Percentiles rank a stretch among this genome's conserved stretches.
These are phyloP conservation scores for Fusarium camptoceras DNA, from an alignment of 2,329 filamentous ascomycete genomes.

Conservation along the genomic window DNA sequence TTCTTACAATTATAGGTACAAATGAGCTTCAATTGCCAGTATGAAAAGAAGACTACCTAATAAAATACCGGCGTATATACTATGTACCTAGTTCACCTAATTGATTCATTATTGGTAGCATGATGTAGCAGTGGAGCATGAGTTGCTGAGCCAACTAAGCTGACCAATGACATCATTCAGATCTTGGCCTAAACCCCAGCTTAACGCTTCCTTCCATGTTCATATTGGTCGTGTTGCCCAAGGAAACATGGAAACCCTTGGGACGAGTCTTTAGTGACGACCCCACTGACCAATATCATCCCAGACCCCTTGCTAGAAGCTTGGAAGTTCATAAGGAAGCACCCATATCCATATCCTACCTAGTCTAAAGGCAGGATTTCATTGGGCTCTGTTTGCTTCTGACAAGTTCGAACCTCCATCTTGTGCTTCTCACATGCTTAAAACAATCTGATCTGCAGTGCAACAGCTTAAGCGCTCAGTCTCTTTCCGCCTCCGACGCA, in stretches of 20 bases:
- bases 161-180: slow-evolving; percentile 47
- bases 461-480: slow-evolving; percentile 15
- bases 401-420: slow-evolving; percentile 5
- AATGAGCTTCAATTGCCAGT: neutral
- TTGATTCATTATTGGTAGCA: neutral
- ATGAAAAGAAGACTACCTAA: neutral
- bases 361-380: neutral
- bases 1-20: neutral
- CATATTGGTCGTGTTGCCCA: slow-evolving; percentile 32
- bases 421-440: slow-evolving; percentile 20
- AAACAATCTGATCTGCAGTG: slow-evolving; percentile 23
- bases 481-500: neutral
- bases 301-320: slow-evolving; percentile 35
- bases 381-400: slow-evolving; percentile 7
- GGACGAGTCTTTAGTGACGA: slow-evolving; percentile 15
- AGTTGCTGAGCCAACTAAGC: slow-evolving; percentile 50
- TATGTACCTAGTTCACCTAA: neutral
- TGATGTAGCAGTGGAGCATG: neutral
- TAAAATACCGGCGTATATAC: neutral
- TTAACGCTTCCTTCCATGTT: slow-evolving; percentile 17
- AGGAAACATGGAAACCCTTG: slow-evolving; percentile 17
- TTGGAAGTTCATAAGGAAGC: slow-evolving; percentile 23
- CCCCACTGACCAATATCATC: slow-evolving; percentile 38
- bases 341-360: neutral
- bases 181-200: slow-evolving; percentile 1